Evolutionary conservation across 2,329 filamentous ascomycete genomes (phyloP).

Genomic region (Emmonsiellopsis sp.): DNA sequence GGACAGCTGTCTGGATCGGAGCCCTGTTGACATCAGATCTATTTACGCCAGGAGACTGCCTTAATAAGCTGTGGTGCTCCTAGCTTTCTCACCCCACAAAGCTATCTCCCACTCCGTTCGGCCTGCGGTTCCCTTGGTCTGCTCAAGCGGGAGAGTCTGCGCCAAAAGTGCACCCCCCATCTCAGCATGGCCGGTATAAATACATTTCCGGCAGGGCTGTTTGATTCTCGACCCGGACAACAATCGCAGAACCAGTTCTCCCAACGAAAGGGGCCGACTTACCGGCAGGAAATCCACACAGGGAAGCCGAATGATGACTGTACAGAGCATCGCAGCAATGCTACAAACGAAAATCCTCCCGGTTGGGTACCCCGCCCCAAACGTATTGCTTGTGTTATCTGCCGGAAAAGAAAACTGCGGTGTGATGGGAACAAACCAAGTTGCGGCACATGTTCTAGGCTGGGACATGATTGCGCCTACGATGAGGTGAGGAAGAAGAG

Average conservation of each 20-base stretch:
- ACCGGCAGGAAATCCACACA: not conserved
- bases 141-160: not conserved
- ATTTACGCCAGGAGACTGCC: no score
- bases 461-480: constrained; percentile 80
- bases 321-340: not conserved
- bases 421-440: constrained; percentile 79
- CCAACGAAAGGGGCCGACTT: not conserved
- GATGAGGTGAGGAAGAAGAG: constrained; percentile 92
- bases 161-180: not conserved
- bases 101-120: not conserved
- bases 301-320: not conserved
- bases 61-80: no score
- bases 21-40: no score
- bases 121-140: not conserved
- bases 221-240: not conserved
- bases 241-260: not conserved
- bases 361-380: constrained; percentile 72
- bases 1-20: no score
- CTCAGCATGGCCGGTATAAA: not conserved
- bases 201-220: not conserved
- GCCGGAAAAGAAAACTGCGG: constrained; percentile 81
- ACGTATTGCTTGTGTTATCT: constrained; percentile 89
- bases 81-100: no score
- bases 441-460: constrained; percentile 79
- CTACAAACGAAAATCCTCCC: constrained; percentile 21